Percentiles rank a stretch among this genome's conserved stretches.
Evolutionary conservation across 176 grass and related monocot genomes (phyloP).

Genomic region (Sorghum bicolor): Sorghum_bicolor_NCBIv3 NC_012876.2:8499501-8500000

Average conservation of each 20-base stretch:
- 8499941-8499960: background rate
- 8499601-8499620: conserved; percentile 93
- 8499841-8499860: background rate
- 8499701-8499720: conserved; percentile 91
- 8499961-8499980: conserved; percentile 27
- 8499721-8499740: conserved; percentile 29
- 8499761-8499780: background rate
- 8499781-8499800: background rate
- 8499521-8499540: background rate
- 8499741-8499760: background rate
- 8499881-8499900: background rate
- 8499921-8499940: background rate
- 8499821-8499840: background rate
- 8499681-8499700: conserved; percentile 87
- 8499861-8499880: background rate
- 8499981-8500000: conserved; percentile 85
- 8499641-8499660: conserved; percentile 78
- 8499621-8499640: conserved; percentile 87
- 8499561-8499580: background rate
- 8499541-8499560: background rate
- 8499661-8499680: conserved; percentile 83
- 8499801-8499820: background rate
- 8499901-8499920: background rate
- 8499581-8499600: conserved; percentile 14
- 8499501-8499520: background rate